A percentile compares a stretch with the other conserved stretches of the same genome.
phyloP scores from a whole-genome alignment of 257 asterid species.

The Nicotiana obtusifolia region DNA sequence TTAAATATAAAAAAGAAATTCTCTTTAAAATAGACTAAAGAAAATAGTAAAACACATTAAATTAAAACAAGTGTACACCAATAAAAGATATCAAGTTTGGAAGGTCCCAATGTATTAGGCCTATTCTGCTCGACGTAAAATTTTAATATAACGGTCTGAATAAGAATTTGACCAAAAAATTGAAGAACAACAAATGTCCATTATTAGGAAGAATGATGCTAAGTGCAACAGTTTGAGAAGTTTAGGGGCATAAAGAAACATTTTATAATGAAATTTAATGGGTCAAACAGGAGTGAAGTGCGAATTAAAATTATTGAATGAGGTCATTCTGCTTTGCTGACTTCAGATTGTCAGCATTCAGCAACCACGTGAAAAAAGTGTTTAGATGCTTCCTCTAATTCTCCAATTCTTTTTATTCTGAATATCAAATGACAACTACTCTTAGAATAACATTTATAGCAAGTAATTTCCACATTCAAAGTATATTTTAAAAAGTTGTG shows the following conservation, averaged over 20 bases:
- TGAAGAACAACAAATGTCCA: no score
- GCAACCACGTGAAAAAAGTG: background rate
- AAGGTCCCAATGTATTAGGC: no score
- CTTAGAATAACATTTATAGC: conserved; percentile 6
- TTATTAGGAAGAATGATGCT: no score
- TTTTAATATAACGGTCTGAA: no score
- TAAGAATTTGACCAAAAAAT: no score
- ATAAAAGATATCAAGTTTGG: no score
- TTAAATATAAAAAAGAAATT: no score
- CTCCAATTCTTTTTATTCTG: background rate
- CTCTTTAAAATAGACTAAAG: no score
- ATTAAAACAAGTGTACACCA: no score
- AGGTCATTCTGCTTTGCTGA: background rate
- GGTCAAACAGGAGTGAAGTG: background rate
- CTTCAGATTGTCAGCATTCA: background rate
- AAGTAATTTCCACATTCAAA: background rate
- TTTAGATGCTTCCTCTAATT: background rate
- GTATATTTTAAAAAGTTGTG: background rate
- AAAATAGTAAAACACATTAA: no score
- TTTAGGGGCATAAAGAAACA: background rate
- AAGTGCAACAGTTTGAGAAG: no score
- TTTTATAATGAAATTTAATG: background rate
- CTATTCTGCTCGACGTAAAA: no score
- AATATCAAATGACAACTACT: background rate
- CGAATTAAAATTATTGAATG: background rate